A percentile compares a stretch with the other conserved stretches of the same genome.
These are phyloP conservation scores for Xanthoconium purpureum DNA, from an alignment of 768 basidiomycete genomes.

Conservation along the genomic window DNA sequence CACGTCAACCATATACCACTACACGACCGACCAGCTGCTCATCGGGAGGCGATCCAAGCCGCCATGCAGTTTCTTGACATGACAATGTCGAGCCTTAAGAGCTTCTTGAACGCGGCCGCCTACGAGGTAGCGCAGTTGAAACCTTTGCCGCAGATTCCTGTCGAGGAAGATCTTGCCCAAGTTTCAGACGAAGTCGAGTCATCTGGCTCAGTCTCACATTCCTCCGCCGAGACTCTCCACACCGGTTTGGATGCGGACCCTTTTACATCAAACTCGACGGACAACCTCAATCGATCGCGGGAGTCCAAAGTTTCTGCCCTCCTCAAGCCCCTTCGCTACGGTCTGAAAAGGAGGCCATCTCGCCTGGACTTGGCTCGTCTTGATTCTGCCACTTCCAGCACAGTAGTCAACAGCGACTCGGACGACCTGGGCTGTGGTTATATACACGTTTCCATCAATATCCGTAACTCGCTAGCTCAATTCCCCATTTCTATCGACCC, in stretches of 20 bases:
- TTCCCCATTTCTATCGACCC: constrained; percentile 28
- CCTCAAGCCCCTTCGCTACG: constrained; percentile 14
- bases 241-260: not conserved
- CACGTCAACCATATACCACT: constrained; percentile 15
- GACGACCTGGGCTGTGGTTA: constrained; percentile 18
- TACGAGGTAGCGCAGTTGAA: constrained; percentile 27
- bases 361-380: not conserved
- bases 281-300: not conserved
- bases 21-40: constrained; percentile 1
- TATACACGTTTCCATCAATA: constrained; percentile 23
- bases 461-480: constrained; percentile 27
- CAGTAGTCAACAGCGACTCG: constrained; percentile 14
- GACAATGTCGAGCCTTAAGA: constrained; percentile 31
- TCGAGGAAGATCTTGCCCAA: not conserved
- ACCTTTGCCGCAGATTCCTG: constrained; percentile 26
- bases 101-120: constrained; percentile 31
- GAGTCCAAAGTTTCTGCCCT: constrained; percentile 17
- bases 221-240: constrained; percentile 4
- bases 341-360: constrained; percentile 6
- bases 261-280: constrained; percentile 1
- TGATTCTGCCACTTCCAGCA: constrained; percentile 19
- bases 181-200: constrained; percentile 1
- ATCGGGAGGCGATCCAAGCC: constrained; percentile 10
- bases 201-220: not conserved
- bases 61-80: constrained; percentile 31